Conservation (phyloP, 2,329 filamentous ascomycete species). For the Myriangium duriaei region DNA sequence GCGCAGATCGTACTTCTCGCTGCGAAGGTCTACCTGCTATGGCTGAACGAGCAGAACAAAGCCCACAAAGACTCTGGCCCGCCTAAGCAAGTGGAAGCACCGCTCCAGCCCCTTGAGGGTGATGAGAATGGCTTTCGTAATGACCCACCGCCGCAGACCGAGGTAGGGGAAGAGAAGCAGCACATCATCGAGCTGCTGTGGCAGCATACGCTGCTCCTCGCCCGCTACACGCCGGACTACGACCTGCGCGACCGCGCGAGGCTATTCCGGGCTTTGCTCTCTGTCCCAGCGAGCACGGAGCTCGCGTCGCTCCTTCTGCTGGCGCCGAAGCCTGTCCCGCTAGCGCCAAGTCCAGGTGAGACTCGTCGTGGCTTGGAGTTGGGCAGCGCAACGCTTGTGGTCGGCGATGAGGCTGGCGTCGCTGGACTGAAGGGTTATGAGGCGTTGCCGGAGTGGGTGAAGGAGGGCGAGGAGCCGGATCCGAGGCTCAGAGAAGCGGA, state of each 20-base stretch:
- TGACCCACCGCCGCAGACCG: slow-evolving; percentile 12
- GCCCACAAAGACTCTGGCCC: slow-evolving; percentile 22
- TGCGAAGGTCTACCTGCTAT: slow-evolving; percentile 92
- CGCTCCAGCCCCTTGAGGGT: slow-evolving; percentile 19
- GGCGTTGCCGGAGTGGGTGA: slow-evolving; percentile 72
- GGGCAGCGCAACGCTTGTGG: slow-evolving; percentile 73
- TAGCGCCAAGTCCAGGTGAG: slow-evolving; percentile 80
- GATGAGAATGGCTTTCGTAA: slow-evolving; percentile 15
- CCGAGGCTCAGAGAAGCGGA: slow-evolving; percentile 52
- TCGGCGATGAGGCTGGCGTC: slow-evolving; percentile 62
- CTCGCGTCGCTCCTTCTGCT: slow-evolving; percentile 82
- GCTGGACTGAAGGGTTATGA: slow-evolving; percentile 70
- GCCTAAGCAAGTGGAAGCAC: slow-evolving; percentile 10
- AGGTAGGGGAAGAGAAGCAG: slow-evolving; percentile 18
- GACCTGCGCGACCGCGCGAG: slow-evolving; percentile 85
- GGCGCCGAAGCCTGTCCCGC: slow-evolving; percentile 86
- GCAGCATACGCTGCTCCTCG: slow-evolving; percentile 72
- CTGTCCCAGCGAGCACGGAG: slow-evolving; percentile 61
- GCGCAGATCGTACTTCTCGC: slow-evolving; percentile 83
- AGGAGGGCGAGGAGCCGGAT: slow-evolving; percentile 67
- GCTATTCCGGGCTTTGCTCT: slow-evolving; percentile 73
- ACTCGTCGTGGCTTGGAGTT: slow-evolving; percentile 64
- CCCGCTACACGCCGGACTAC: slow-evolving; percentile 87
- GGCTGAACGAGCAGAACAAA: slow-evolving; percentile 52
- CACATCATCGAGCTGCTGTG: slow-evolving; percentile 69